These are phyloP conservation scores for Microstroma glucosiphilum DNA, from an alignment of 1,284 basidiomycete species.

Conservation along the genomic window DNA sequence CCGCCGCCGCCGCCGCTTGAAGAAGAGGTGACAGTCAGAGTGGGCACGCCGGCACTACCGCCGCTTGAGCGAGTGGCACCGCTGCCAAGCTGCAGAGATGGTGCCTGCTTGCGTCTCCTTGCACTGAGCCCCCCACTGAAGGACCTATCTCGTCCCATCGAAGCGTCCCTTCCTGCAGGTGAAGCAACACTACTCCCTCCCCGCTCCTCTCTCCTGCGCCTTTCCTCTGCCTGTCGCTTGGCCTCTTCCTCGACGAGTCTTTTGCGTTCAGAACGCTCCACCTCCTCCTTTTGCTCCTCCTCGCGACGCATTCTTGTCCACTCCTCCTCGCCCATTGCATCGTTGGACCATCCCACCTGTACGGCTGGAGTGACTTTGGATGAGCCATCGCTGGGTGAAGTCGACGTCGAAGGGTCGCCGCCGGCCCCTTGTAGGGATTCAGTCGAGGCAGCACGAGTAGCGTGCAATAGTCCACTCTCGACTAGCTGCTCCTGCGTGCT, in stretches of 20 bases:
- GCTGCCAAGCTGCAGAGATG: neutral
- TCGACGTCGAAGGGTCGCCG: neutral
- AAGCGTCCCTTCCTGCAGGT: neutral
- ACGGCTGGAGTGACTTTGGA: neutral
- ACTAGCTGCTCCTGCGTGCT: neutral
- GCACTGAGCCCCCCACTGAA: neutral
- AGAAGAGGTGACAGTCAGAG: too few species aligned
- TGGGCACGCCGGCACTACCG: too few species aligned
- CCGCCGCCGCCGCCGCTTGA: too few species aligned
- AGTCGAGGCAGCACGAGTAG: neutral
- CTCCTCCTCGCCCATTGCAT: conserved; percentile 42
- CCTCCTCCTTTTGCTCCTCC: conserved; percentile 38
- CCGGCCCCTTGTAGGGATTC: neutral
- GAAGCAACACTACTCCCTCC: neutral
- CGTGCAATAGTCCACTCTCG: too few species aligned
- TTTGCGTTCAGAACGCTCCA: conserved; percentile 24
- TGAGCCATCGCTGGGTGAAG: neutral
- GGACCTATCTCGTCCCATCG: neutral
- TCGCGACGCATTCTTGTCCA: conserved; percentile 41
- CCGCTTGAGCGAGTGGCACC: neutral
- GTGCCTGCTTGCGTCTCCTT: neutral
- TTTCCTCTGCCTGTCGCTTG: conserved; percentile 14
- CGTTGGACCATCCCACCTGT: conserved; percentile 30
- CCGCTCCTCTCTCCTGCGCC: neutral
- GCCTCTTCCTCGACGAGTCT: conserved; percentile 25